Percentiles rank a stretch among this genome's conserved stretches.
phyloP scores from a whole-genome alignment of 257 asterid species.

The Lantana camara region DNA sequence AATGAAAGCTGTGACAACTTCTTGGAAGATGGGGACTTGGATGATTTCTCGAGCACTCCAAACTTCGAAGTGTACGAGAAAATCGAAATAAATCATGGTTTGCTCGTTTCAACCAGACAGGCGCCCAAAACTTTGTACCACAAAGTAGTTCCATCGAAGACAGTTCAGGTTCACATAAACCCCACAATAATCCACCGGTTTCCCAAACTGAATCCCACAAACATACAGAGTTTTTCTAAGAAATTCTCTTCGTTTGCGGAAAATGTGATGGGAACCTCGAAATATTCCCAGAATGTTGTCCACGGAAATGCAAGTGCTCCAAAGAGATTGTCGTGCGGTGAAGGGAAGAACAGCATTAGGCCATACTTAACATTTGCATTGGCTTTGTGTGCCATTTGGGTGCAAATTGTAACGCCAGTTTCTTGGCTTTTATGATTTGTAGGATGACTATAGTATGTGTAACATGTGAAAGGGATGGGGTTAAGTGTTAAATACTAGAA shows the following conservation, averaged over 20 bases:
- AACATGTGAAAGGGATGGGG: constrained; percentile 18
- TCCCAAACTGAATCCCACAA: constrained; percentile 26
- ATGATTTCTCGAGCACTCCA: constrained; percentile 47
- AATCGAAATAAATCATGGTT: constrained; percentile 49
- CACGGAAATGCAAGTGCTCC: constrained; percentile 17
- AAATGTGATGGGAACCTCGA: constrained; percentile 23
- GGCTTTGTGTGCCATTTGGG: constrained; percentile 52
- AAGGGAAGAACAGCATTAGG: constrained; percentile 36
- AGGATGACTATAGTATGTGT: constrained; percentile 8
- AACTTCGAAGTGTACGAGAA: constrained; percentile 44
- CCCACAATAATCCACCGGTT: constrained; percentile 30
- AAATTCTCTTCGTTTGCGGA: constrained; percentile 26
- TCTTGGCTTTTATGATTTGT: constrained; percentile 22
- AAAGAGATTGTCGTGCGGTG: constrained; percentile 31
- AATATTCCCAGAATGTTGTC: constrained; percentile 13
- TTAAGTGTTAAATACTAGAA: constrained; percentile 4
- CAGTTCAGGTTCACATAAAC: constrained; percentile 50
- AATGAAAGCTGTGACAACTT: constrained; percentile 33
- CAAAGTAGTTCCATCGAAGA: constrained; percentile 57
- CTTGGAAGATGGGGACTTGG: constrained; percentile 47
- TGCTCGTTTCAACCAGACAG: constrained; percentile 63
- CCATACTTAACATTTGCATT: constrained; percentile 44
- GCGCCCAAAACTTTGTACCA: constrained; percentile 54
- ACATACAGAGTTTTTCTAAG: constrained; percentile 1
- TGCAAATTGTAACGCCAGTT: constrained; percentile 33